Conservation (phyloP, 805 yeast genomes). For the Clavispora phyllophila region DNA sequence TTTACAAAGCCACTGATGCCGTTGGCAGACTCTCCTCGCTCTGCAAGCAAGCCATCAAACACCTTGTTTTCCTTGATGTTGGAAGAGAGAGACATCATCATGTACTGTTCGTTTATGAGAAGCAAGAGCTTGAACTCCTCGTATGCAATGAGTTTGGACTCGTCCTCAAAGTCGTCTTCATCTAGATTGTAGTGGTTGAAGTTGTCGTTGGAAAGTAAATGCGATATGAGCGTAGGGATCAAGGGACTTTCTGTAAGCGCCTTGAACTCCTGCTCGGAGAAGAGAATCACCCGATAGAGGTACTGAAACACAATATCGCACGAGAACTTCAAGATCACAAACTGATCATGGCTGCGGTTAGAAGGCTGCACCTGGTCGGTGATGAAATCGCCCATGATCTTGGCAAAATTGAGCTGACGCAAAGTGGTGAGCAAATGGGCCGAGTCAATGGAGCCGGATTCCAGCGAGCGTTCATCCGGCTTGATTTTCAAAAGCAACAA, state of each 20-base stretch:
- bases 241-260: slow-evolving; percentile 21
- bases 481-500: slow-evolving; percentile 30
- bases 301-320: slow-evolving; percentile 41
- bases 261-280: slow-evolving; percentile 31
- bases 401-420: slow-evolving; percentile 54
- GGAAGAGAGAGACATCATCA: slow-evolving; percentile 50
- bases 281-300: slow-evolving; percentile 29
- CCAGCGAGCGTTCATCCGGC: slow-evolving; percentile 19
- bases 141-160: slow-evolving; percentile 48
- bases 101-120: slow-evolving; percentile 81
- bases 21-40: slow-evolving; percentile 19
- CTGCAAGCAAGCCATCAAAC: slow-evolving; percentile 41
- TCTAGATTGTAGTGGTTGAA: slow-evolving; percentile 30
- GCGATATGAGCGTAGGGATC: slow-evolving; percentile 24
- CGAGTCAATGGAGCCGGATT: slow-evolving; percentile 11
- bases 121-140: slow-evolving; percentile 67
- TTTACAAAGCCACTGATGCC: slow-evolving; percentile 68
- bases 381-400: slow-evolving; percentile 30
- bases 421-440: slow-evolving; percentile 32
- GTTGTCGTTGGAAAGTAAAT: slow-evolving; percentile 29
- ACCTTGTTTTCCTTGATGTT: slow-evolving; percentile 41
- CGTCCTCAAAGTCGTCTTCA: slow-evolving; percentile 29
- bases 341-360: slow-evolving; percentile 19
- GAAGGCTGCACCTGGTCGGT: slow-evolving; percentile 20
- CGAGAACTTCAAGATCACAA: slow-evolving; percentile 30